Base-by-base conservation (phyloP, 805 yeast species). In the Cyberlindnera americana region DNA sequence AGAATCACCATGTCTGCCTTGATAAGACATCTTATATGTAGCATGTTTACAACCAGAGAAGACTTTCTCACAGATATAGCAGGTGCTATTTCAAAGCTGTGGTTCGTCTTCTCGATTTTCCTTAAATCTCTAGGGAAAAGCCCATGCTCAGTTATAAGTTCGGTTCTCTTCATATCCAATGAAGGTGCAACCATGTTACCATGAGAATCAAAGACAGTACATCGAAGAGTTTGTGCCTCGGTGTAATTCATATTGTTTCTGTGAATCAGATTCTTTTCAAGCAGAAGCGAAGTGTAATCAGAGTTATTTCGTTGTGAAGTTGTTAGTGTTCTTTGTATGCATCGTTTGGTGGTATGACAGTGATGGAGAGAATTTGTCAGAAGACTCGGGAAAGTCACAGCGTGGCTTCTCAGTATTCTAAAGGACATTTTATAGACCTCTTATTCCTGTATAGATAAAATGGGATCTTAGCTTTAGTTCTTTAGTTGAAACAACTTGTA, bases 51-150 rank as follows among this genome's bases (percentile, higher is more conserved):
- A 33, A 88, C 64, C 6, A 87, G 81, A 23, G 89, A 78, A 47
- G 76, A 75, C 19, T 76, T 72, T 40, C 96, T 67, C 8, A 85
- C 87, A 47, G 89, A 81, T 33, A 88, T 81, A 14, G 83, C 75
- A 0, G 96, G 96, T 1, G 85, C 87, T 22, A 87, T 87, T 50
- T 84, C 91, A 38, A 83, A 72, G 2, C 78, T 67, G 52, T 46
- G 38, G 10, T 46, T 46, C 8, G 48, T 81, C 41, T 85, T 75
- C 35, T 91, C 98, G 38, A 91, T 81, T 56, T 90, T 91, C 16
- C 99, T 69, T 49, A 91, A 66, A 60, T 91, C 99, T 59, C 99
- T 70, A 0, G 98, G 96, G 42, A 84, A 77, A 19, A 91, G 61
- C 11, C 86, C 87, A 58, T 90, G 86, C 47, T 80, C 78, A 23